Base-by-base conservation (phyloP, 2,329 filamentous ascomycete species). In the Nothomitra cinnamomea region DNA sequence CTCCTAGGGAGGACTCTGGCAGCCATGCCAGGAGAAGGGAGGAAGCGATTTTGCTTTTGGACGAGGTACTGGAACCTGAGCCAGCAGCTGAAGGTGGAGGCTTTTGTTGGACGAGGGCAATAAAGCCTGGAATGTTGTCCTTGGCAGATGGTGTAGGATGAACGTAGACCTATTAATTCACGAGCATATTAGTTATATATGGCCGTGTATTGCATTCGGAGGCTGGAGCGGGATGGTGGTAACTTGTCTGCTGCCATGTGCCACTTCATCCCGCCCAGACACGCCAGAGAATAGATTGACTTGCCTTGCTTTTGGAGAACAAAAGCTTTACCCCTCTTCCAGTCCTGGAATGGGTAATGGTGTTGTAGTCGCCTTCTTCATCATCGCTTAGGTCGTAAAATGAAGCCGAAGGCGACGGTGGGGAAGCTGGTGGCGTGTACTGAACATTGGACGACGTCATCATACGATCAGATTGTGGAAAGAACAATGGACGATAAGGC, bases 311-410 rank as follows among this genome's bases (percentile, higher is more conserved):
- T 72, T 98, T 98, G 19, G 88, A 90, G 63, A 85, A 95, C 13
- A 98, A 74, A 32, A 98, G 73, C 70, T 96, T 98, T 47, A 98
- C 92, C 1, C 90, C 92, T 59, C 79, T 79, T 0, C 85, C 84
- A 1, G 80, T 80, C 59, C 78, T 79, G 2, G 80, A 78, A 63
- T 94, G 86, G 3, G 87, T 84, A 62, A 98, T 87, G 17, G 88
- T 96, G 66, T 94, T 86, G 71, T 98, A 98, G 45, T 86, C 92
- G 60, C 84, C 85, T 69, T 96, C 92, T 58, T 95, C 89, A 63
- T 95, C 88, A 71, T 98, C 94, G 67, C 87, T 95, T 75, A 96
- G 75, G 63, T 90, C 90, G 73, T 95, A 95, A 73, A 90, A 92
- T 62, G 87, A 94, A 52, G 82, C 87, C 2, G 85, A 78, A 1